phyloP scores from a whole-genome alignment of 257 asterid genomes.

The Nicotiana benthamiana region DNA sequence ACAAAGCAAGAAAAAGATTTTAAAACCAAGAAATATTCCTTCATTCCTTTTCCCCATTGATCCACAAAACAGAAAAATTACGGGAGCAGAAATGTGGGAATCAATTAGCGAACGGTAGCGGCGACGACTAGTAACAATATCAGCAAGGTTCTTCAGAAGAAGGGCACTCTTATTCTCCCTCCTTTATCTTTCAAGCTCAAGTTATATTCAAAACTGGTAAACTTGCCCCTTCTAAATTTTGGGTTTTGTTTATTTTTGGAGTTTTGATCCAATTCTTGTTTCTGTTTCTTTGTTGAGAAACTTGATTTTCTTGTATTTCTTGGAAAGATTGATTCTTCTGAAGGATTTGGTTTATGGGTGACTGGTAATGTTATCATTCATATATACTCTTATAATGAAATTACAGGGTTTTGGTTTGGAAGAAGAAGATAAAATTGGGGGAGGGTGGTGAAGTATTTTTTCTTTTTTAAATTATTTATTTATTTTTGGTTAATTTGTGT shows the following conservation, averaged over 20 bases:
- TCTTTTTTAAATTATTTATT: no score
- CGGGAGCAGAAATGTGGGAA: slow-evolving; percentile 74
- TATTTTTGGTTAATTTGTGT: no score
- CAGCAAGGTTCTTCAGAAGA: slow-evolving; percentile 97
- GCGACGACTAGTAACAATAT: slow-evolving; percentile 98
- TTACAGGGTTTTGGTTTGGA: no score
- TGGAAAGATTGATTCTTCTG: background rate
- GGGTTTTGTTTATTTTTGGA: background rate
- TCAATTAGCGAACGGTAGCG: slow-evolving; percentile 71
- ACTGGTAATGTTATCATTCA: background rate
- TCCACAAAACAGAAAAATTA: background rate
- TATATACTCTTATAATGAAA: background rate
- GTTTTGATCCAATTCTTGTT: background rate
- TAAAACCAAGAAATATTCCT: background rate
- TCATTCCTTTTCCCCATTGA: background rate
- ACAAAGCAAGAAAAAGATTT: background rate
- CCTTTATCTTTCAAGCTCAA: slow-evolving; percentile 95
- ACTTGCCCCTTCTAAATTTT: background rate
- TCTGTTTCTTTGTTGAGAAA: background rate
- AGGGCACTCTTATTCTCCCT: slow-evolving; percentile 97
- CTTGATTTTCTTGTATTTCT: background rate
- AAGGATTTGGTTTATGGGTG: background rate
- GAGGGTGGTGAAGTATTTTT: no score
- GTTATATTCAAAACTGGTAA: slow-evolving; percentile 27
- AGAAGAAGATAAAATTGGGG: no score